A percentile compares a stretch with the other conserved stretches of the same genome.
Evolutionary conservation across 2,329 filamentous ascomycete genomes (phyloP).

Genomic region (Xylaria sp.): DNA sequence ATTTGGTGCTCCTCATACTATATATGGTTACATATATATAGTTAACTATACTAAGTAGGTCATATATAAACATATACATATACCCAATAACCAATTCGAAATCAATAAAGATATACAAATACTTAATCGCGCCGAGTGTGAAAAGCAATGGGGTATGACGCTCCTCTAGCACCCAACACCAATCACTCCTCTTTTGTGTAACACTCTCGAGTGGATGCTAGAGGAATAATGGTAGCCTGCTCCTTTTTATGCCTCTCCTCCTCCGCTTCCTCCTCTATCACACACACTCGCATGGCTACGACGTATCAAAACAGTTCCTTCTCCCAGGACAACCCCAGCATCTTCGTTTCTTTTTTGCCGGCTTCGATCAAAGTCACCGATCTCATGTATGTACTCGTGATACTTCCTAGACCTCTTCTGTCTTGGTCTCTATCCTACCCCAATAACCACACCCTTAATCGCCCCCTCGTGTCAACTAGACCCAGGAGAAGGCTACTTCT

Average conservation of each 20-base stretch:
- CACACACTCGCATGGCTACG: not conserved
- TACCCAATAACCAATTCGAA: not conserved
- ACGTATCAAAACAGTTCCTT: not conserved
- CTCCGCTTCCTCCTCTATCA: not conserved
- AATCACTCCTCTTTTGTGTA: not conserved
- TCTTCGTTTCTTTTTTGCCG: not conserved
- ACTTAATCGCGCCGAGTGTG: not conserved
- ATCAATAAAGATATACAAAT: too few species aligned
- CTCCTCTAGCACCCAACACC: not conserved
- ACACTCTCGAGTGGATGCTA: not conserved
- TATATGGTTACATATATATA: not conserved
- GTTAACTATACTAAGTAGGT: too few species aligned
- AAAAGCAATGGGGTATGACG: not conserved
- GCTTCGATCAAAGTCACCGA: too few species aligned
- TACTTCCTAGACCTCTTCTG: too few species aligned
- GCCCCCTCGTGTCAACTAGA: not conserved
- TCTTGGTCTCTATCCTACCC: not conserved
- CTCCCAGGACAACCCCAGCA: not conserved
- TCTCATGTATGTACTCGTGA: not conserved
- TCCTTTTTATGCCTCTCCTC: not conserved
- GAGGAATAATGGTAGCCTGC: not conserved
- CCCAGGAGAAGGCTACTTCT: not conserved
- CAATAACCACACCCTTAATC: not conserved
- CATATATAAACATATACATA: not conserved
- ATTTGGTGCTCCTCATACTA: not conserved